phyloP scores from a whole-genome alignment of 169 alveolate species.

The Cryptosporidium parvum region DNA sequence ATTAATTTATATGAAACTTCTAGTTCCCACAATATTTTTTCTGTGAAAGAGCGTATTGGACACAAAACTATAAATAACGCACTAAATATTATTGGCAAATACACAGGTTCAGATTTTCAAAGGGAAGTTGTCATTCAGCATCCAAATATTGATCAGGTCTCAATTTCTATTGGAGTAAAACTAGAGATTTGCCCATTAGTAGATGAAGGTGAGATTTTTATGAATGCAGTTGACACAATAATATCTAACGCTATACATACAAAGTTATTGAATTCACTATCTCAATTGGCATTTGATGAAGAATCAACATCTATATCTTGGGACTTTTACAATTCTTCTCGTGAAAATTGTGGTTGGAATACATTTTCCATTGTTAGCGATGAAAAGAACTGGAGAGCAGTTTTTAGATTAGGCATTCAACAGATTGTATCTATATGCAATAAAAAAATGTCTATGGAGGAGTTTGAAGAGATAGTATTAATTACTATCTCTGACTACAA shows the following conservation, averaged over 20 bases:
- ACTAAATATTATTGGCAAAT: not conserved
- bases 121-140: slow-evolving; percentile 26
- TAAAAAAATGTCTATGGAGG: slow-evolving; percentile 15
- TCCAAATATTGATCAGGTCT: slow-evolving; percentile 14
- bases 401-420: slow-evolving; percentile 9
- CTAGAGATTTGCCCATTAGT: slow-evolving; percentile 56
- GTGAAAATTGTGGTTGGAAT: slow-evolving; percentile 74
- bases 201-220: slow-evolving; percentile 69
- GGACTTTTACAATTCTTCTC: slow-evolving; percentile 67
- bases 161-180: slow-evolving; percentile 53
- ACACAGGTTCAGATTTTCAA: not conserved
- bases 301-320: slow-evolving; percentile 39
- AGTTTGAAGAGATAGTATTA: slow-evolving; percentile 34
- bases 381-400: slow-evolving; percentile 14
- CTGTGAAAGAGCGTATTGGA: slow-evolving; percentile 31
- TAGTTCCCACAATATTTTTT: slow-evolving; percentile 39
- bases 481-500: slow-evolving; percentile 49
- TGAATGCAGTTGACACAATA: slow-evolving; percentile 54
- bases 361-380: slow-evolving; percentile 41
- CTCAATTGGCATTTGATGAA: not conserved
- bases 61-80: not conserved
- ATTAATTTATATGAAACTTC: not conserved
- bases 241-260: slow-evolving; percentile 34
- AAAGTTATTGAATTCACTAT: not conserved
- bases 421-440: slow-evolving; percentile 27